Evolutionary conservation across 768 basidiomycete species (phyloP).

Genomic region (Termitomyces sp.): DNA sequence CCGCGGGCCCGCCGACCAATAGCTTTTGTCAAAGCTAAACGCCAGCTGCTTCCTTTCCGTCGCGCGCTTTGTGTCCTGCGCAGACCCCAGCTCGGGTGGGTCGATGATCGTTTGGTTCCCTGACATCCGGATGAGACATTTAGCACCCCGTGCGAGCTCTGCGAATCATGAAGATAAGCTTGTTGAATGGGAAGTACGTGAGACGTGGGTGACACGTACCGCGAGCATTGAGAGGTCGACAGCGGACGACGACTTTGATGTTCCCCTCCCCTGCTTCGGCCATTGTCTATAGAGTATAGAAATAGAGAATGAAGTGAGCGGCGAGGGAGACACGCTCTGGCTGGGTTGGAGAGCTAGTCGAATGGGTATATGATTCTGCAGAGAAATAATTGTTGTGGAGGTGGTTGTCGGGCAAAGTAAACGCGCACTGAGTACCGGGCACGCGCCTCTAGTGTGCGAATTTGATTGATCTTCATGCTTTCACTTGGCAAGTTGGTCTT

Average conservation of each 20-base stretch:
- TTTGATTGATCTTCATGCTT: neutral
- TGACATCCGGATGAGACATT: constrained; percentile 90
- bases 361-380: constrained; percentile 7
- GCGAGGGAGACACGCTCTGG: constrained; percentile 7
- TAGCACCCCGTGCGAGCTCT: constrained; percentile 95
- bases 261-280: constrained; percentile 80
- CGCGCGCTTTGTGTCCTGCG: constrained; percentile 72
- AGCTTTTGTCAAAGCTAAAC: constrained; percentile 97
- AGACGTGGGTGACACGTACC: constrained; percentile 49
- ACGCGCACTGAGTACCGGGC: constrained; percentile 4
- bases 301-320: neutral
- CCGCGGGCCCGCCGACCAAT: constrained; percentile 91
- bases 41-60: constrained; percentile 86
- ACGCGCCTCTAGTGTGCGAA: neutral
- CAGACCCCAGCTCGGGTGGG: constrained; percentile 76
- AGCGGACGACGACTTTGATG: constrained; percentile 93
- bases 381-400: constrained; percentile 1
- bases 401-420: constrained; percentile 12
- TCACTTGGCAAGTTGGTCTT: neutral
- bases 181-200: neutral
- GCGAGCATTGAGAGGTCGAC: constrained; percentile 92
- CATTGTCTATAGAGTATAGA: constrained; percentile 30
- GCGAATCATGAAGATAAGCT: constrained; percentile 2
- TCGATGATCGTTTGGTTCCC: constrained; percentile 92
- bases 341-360: neutral